A percentile compares a stretch with the other conserved stretches of the same genome.
Conservation (phyloP, 2,329 filamentous ascomycete genomes). For the Emergomyces africanus region DNA sequence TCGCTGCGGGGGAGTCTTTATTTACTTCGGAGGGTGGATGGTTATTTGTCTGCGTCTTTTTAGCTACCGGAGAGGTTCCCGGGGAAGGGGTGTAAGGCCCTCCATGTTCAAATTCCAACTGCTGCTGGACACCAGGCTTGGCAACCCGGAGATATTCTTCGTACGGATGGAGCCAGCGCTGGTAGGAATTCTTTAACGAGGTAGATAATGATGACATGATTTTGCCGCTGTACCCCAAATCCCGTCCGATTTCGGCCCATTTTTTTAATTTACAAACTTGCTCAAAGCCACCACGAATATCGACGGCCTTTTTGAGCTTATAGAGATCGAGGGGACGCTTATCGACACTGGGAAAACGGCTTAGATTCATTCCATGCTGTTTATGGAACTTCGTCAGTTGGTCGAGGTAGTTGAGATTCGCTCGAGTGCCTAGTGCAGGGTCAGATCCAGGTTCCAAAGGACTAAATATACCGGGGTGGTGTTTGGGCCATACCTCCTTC, state of each 20-base stretch:
- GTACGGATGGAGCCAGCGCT: conserved; percentile 92
- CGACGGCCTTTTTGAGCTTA: conserved; percentile 91
- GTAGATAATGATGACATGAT: conserved; percentile 99
- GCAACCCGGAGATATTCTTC: conserved; percentile 85
- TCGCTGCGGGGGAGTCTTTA: conserved; percentile 55
- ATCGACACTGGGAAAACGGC: conserved; percentile 89
- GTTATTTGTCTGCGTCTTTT: conserved; percentile 24
- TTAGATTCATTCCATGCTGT: conserved; percentile 86
- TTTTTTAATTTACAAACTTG: conserved; percentile 96
- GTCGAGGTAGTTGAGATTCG: conserved; percentile 92
- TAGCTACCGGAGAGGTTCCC: conserved; percentile 58
- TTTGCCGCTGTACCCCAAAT: conserved; percentile 95
- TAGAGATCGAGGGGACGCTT: conserved; percentile 95
- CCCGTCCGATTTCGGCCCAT: conserved; percentile 96
- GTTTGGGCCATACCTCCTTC: conserved; percentile 63
- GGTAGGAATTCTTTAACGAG: conserved; percentile 94
- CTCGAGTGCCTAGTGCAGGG: conserved; percentile 60
- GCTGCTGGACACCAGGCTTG: conserved; percentile 93
- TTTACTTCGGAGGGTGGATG: conserved; percentile 38
- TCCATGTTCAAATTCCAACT: conserved; percentile 84
- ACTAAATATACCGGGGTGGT: conserved; percentile 23
- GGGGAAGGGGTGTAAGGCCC: conserved; percentile 77
- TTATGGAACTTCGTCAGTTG: conserved; percentile 94
- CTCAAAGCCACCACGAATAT: conserved; percentile 87
- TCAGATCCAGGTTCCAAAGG: conserved; percentile 24